Evolutionary conservation across 169 alveolate genomes (phyloP).

Genomic region (Babesia caballi): DNA sequence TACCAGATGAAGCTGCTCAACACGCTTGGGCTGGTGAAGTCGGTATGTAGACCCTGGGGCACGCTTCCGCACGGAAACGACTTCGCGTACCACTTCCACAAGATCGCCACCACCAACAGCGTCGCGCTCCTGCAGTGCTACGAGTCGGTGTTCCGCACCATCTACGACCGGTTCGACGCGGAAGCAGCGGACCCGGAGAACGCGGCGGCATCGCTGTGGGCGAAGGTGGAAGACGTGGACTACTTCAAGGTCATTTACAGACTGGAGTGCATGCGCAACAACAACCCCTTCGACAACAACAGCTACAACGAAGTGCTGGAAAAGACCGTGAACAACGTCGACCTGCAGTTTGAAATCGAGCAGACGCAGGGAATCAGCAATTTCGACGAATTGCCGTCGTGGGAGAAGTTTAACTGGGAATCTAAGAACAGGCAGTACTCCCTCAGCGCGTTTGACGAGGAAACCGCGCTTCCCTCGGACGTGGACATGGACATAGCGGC

Average conservation of each 20-base stretch:
- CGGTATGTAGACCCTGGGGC: conserved; percentile 70
- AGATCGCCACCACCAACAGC: conserved; percentile 34
- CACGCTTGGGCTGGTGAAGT: conserved; percentile 49
- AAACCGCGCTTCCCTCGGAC: conserved; percentile 15
- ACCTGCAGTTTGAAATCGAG: conserved; percentile 4
- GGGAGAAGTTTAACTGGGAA: conserved; percentile 40
- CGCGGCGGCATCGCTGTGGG: conserved; percentile 38
- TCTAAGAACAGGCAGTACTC: conserved; percentile 38
- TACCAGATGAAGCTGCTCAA: conserved; percentile 59
- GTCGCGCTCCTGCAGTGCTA: conserved; percentile 26
- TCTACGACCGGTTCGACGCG: conserved; percentile 35
- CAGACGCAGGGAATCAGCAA: conserved; percentile 15
- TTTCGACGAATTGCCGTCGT: conserved; percentile 26
- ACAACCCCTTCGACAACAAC: conserved; percentile 40
- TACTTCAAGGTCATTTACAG: conserved; percentile 52
- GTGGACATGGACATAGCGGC: conserved; percentile 7
- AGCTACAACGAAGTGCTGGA: conserved; percentile 43
- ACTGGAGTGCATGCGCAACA: conserved; percentile 54
- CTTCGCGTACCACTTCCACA: conserved; percentile 52
- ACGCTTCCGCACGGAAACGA: conserved; percentile 61
- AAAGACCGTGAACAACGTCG: conserved; percentile 36
- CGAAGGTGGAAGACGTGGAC: conserved; percentile 55
- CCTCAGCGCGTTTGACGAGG: conserved; percentile 17
- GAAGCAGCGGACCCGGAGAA: conserved; percentile 45
- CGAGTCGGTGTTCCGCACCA: conserved; percentile 48